phyloP scores from a whole-genome alignment of 345 rosid genomes.

The rapeseed (Brassica napus) region DNA sequence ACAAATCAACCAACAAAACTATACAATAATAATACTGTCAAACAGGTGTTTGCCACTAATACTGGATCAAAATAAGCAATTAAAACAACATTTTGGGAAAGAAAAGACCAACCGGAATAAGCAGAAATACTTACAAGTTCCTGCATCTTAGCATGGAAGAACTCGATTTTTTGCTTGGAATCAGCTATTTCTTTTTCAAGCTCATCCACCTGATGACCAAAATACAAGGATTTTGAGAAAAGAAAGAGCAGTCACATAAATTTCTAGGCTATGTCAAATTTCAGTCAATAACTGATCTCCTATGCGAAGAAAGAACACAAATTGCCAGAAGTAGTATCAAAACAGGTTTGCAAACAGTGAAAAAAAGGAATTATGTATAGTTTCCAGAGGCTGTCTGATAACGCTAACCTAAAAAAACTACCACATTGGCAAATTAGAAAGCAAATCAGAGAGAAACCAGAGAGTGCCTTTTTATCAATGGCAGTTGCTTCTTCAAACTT shows the following conservation, averaged over 20 bases:
- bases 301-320: background rate
- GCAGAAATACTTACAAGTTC: constrained; percentile 72
- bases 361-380: background rate
- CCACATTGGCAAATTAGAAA: constrained; percentile 22
- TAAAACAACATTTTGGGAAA: background rate
- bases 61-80: background rate
- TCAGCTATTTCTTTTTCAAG: constrained; percentile 86
- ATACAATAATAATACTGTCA: background rate
- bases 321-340: background rate
- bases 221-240: constrained; percentile 3
- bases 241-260: background rate
- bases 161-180: constrained; percentile 80
- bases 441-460: constrained; percentile 35
- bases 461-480: constrained; percentile 83
- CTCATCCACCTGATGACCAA: constrained; percentile 72
- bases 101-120: constrained; percentile 2
- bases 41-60: constrained; percentile 4
- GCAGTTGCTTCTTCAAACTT: constrained; percentile 87
- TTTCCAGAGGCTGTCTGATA: constrained; percentile 9
- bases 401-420: constrained; percentile 8
- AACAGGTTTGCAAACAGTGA: background rate
- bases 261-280: background rate
- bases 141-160: constrained; percentile 88
- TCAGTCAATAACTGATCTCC: constrained; percentile 13
- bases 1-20: background rate